Evolutionary conservation across 1,139 yeast species (phyloP), one percentile per base, ranked within the genome.

Genomic region (Keqinozyma sinolaborantium): DNA sequence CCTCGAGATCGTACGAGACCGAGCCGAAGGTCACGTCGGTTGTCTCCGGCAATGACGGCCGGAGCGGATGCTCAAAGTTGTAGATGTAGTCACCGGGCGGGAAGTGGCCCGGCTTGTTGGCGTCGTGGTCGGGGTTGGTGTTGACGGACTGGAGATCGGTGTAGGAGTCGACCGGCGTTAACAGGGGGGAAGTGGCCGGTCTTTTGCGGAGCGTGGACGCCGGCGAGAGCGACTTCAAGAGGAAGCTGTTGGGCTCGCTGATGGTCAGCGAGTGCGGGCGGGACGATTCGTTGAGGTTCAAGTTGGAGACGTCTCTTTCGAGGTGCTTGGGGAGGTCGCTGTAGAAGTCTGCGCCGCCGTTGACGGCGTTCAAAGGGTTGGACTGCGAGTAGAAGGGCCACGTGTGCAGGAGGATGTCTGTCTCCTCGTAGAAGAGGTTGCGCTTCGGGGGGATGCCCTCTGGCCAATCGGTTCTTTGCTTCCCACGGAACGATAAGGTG

Each of bases 401-500:
- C 4, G 86, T 79, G 51, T 92, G 97, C 34, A 77, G 73, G 23
- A 86, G 71, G 10, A 90, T 55, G 36, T 77, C 84, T 40, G 73
- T 76, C 16, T 71, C 55, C 49, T 92, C 98, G 18, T 58, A 54
- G 39, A 76, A 79, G 15, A 77, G 82, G 16, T 67, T 65, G 47
- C 79, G 78, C 51, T 84, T 86, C 0, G 97, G 97, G 0, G 98
- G 98, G 16, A 90, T 88, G 1, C 97, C 98, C 50, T 94, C 98
- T 3, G 97, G 98, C 97, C 98, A 92, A 42, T 92, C 97, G 0
- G 98, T 92, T 41, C 85, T 67, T 27, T 86, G 77, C 2, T 60
- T 55, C 2, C 97, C 98, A 40, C 74, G 73, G 51, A 92, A 82
- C 2, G 70, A 61, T 32, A 92, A 61, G 3, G 66, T 56, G n/a